Percentiles rank a stretch among this genome's conserved stretches.
These are phyloP conservation scores for Metarhizium robertsii DNA, from an alignment of 2,329 filamentous ascomycete genomes.

Conservation along the genomic window DNA sequence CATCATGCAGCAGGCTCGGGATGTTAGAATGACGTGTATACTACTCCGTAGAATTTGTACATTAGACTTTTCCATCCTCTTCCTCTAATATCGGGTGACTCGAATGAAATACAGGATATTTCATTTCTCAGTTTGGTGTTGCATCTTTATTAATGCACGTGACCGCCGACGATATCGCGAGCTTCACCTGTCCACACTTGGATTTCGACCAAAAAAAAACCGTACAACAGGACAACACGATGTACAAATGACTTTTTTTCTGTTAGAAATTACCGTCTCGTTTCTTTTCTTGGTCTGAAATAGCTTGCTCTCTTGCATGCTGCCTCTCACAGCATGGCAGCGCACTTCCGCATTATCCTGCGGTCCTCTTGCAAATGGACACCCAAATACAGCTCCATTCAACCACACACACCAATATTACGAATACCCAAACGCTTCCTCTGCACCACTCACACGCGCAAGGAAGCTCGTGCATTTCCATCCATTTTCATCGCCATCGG, in stretches of 20 bases:
- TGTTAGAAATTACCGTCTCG: neutral
- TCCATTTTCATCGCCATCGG: slow-evolving; percentile 13
- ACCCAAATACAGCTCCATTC: neutral
- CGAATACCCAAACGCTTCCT: neutral
- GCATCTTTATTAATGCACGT: neutral
- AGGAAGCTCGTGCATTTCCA: slow-evolving; percentile 14
- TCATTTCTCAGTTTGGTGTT: neutral
- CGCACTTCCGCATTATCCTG: neutral
- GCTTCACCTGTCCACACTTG: neutral
- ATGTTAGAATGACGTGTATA: neutral
- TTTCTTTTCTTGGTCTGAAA: no score
- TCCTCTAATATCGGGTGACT: no score
- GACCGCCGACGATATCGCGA: neutral
- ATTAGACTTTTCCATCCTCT: neutral
- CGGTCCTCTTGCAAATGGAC: neutral
- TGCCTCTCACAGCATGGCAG: neutral
- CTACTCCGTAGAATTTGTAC: neutral
- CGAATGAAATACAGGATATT: neutral
- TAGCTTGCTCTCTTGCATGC: neutral
- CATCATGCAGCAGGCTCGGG: neutral
- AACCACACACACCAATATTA: neutral
- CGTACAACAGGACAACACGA: neutral
- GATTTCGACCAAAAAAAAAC: neutral
- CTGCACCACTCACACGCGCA: neutral
- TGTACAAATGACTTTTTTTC: neutral